Base-by-base conservation (phyloP, 495 filamentous ascomycete genomes). In the Hypoxylon cercidicola region DNA sequence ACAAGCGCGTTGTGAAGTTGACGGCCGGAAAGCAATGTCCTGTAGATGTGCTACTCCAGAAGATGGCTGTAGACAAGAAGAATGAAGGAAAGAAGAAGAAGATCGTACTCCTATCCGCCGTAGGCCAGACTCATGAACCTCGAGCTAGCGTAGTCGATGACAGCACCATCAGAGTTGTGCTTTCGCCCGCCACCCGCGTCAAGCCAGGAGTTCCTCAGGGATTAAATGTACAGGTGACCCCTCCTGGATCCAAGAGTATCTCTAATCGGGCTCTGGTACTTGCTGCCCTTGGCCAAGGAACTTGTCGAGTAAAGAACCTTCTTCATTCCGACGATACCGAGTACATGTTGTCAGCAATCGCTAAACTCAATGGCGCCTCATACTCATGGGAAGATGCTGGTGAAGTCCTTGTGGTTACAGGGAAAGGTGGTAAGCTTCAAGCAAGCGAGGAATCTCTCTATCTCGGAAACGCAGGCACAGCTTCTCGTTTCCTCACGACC, bases 1-100 rank as follows among this genome's bases (percentile, higher is more conserved):
- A 98, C 77, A 86, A 91, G 70, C 86, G 87, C n/a, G 87, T 99
- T 37, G 85, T 88, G 50, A 92, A 90, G 71, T 83, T 93, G 57
- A 93, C 96, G 8, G 92, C 91, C 5, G 90, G 88, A 25, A 97
- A 95, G 75, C 83, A 88, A 66, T 99, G 96, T 74, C 89, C 93
- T n/a, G 91, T 97, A 10, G 92, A 98, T 62, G 86, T 89, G 43
- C 75, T 98, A 57, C 80, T 99, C 44, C 83, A 88, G 58, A 94
- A 96, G 73, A 99, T 99, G 95, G 93, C 88, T 2, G 88, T 98
- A 37, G 95, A 99, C 79, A 99, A 99, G 85, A 99, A 99, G 85
- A 99, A 99, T 55, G 90, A 97, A 30, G 95, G 95, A 1, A 85
- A 84, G 32, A 94, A 96, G 76, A 99, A 98, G 83, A 97, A 96